Percentiles rank a stretch among this genome's conserved stretches.
Conservation (phyloP, 1,284 basidiomycete genomes). For the Tilletia indica region DNA sequence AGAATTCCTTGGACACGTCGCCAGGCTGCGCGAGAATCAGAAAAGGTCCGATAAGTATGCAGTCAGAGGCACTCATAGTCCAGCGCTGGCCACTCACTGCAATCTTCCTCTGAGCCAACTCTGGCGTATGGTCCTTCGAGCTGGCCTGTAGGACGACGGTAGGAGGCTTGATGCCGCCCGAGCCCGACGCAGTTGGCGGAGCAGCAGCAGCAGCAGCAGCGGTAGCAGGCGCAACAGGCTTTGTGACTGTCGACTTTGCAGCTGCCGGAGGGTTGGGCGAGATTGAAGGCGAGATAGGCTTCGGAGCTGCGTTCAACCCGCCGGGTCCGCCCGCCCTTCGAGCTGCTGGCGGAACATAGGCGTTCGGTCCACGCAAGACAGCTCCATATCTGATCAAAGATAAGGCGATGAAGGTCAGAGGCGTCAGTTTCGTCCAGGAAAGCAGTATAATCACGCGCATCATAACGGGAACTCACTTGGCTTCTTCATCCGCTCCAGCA, state of each 20-base stretch:
- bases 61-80: neutral
- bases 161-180: neutral
- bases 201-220: conserved; percentile 31
- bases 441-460: too few relatives aligned
- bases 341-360: conserved; percentile 88
- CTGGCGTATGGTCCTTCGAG: conserved; percentile 2
- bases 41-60: too few relatives aligned
- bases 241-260: conserved; percentile 20
- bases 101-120: neutral
- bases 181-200: neutral
- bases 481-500: conserved; percentile 79
- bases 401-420: too few relatives aligned
- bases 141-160: neutral
- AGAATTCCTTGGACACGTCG: conserved; percentile 41
- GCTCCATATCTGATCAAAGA: conserved; percentile 73
- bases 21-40: neutral
- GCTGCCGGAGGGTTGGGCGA: neutral
- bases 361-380: conserved; percentile 80
- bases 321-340: conserved; percentile 59
- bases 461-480: conserved; percentile 68
- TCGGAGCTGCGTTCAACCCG: neutral
- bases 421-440: too few relatives aligned
- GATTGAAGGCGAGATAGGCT: neutral
- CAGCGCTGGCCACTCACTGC: neutral
- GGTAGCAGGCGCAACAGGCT: conserved; percentile 28